Evolutionary conservation across 306 rosid genomes (phyloP), one percentile per base, ranked within the genome.

Genomic region (Elaeagnus macrophylla): DNA sequence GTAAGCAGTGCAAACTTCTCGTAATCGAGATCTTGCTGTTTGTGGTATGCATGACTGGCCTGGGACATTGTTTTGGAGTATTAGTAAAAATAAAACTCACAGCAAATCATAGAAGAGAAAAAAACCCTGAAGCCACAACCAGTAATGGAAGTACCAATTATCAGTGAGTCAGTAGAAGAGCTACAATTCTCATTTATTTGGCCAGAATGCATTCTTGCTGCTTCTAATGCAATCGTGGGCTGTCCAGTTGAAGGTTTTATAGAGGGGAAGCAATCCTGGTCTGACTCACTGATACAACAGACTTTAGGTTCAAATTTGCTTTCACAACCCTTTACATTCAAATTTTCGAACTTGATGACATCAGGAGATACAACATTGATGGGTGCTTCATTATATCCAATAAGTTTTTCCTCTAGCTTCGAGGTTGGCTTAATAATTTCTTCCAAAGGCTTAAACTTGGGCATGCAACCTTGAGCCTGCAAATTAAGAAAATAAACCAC

Each of bases 341-440:
- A 7, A 17, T 65, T 67, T 11, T 65, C 74, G 51, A 14, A 25
- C 45, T 35, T 52, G 8, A 32, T 39, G 35, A 16, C 41, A 56
- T 48, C 62, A 32, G 66, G 64, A 53, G 69, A 65, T 3, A 59
- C 63, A 20, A 70, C 76, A 75, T 72, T 77, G 25, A 71, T 48
- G 41, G 95, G 95, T n/a, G 65, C 62, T 77, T 91, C 99, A 66
- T 91, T 73, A 69, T 73, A 91, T 69, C 96, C 99, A 42, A 91
- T 79, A 55, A 91, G 86, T 70, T 77, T 69, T 12, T 93, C 82
- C 71, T 80, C 81, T 75, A 16, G 63, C 81, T 71, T 82, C 40
- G 7, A 9, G 73, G 82, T 76, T 62, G 93, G 66, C 63, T 77
- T 72, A 48, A 91, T 59, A 64, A 80, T 77, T 54, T 87, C 81